Evolutionary conservation across 2,329 filamentous ascomycete genomes (phyloP).

Genomic region (Aspergillus amoenus): DNA sequence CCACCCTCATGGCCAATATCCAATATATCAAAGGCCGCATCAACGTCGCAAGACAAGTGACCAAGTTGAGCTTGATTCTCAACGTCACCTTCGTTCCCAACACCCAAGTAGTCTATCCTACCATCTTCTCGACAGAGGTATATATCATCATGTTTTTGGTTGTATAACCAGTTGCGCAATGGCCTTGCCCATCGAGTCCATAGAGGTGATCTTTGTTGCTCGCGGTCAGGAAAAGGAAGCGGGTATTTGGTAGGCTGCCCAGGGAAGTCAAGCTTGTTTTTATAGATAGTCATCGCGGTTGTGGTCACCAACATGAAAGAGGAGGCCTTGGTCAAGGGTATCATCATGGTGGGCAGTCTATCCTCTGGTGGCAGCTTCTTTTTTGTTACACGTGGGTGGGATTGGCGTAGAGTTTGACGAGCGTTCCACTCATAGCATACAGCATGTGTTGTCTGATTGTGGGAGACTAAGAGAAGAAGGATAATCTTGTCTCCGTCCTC

Average conservation of each 20-base stretch:
- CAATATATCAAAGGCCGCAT: slow-evolving; percentile 73
- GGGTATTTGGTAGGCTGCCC: slow-evolving; percentile 29
- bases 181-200: slow-evolving; percentile 88
- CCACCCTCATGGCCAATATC: slow-evolving; percentile 63
- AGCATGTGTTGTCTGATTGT: slow-evolving; percentile 46
- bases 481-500: slow-evolving; percentile 70
- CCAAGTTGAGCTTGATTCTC: slow-evolving; percentile 61
- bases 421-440: slow-evolving; percentile 58
- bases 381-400: slow-evolving; percentile 28
- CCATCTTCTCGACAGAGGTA: slow-evolving; percentile 90
- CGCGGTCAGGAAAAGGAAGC: slow-evolving; percentile 26
- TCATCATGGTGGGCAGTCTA: slow-evolving; percentile 66
- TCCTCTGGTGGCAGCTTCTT: slow-evolving; percentile 35
- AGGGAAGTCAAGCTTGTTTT: slow-evolving; percentile 37
- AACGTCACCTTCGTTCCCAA: slow-evolving; percentile 57
- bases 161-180: slow-evolving; percentile 63
- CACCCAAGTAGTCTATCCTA: slow-evolving; percentile 69
- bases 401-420: slow-evolving; percentile 24
- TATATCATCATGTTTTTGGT: slow-evolving; percentile 69
- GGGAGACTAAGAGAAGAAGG: slow-evolving; percentile 64
- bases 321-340: slow-evolving; percentile 69
- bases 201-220: slow-evolving; percentile 49
- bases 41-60: slow-evolving; percentile 70
- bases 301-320: slow-evolving; percentile 70
- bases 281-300: slow-evolving; percentile 52